Base-by-base conservation (phyloP, 2,329 filamentous ascomycete genomes). In the Cadophora sp. region DNA sequence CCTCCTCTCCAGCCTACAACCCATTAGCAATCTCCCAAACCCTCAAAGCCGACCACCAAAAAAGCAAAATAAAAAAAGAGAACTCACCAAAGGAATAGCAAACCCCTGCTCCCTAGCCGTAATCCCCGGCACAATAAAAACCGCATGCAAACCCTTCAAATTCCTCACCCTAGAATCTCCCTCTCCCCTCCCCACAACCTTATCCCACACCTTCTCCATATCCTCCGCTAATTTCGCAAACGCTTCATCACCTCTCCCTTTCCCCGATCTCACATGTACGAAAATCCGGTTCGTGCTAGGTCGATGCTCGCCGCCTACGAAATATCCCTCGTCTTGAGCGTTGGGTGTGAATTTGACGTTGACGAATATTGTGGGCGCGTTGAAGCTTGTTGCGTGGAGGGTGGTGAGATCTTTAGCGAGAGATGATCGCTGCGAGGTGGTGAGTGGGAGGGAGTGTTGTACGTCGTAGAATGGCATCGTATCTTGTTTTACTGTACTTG, bases 381-480 rank as follows among this genome's bases (percentile, higher is more conserved):
- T 64, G 64, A 70, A 70, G 33, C 39, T 59, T 24, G 50, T 62
- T 45, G 45, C 41, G 62, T 70, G 68, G 18, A 70, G 62, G 1
- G 59, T 48, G 5, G 68, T 70, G 39, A 70, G 55, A n/a, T n/a
- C 30, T 24, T 43, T 39, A 0, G 68, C 64, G 8, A 70, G 64
- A 3, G 22, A 6, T 47, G 62, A 24, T 1, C 59, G 56, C n/a
- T 68, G 59, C 2, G 24, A 20, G 13, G 24, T 1, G 36, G 16
- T 59, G 22, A 70, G 66, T 7, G 59, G 39, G 24, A 59, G 24
- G 30, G 59, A 20, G 30, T 70, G 64, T 6, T 66, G 50, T 9
- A 70, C 53, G 18, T 67, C 24, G 59, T 70, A 68, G 66, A 68
- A 67, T 5, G 68, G 70, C 68, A 65, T 69, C 24, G 59, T 64